phyloP scores from a whole-genome alignment of 1,139 yeast genomes.

The Suhomyces guaymorum region DNA sequence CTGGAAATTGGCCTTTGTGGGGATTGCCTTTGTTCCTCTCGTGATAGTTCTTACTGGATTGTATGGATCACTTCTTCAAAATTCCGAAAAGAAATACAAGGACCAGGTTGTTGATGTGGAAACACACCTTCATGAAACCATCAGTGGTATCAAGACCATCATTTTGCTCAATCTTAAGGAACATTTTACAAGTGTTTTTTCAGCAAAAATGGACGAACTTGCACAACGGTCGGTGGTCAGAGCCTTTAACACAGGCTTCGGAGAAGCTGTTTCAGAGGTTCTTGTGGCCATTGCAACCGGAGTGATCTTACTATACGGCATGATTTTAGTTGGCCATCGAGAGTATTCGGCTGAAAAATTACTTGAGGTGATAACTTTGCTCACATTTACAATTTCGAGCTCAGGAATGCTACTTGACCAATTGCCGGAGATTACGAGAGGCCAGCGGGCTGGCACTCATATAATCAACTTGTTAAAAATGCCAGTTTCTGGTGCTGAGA shows the following conservation, averaged over 20 bases:
- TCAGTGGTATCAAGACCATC: constrained; percentile 64
- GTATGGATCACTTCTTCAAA: constrained; percentile 54
- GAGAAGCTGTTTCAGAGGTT: constrained; percentile 58
- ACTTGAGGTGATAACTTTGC: constrained; percentile 68
- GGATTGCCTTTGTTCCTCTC: constrained; percentile 70
- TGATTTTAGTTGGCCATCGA: constrained; percentile 58
- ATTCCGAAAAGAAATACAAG: constrained; percentile 62
- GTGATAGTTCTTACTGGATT: constrained; percentile 51
- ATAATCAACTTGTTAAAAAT: constrained; percentile 47
- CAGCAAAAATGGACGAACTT: constrained; percentile 27
- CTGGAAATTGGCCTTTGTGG: constrained; percentile 85
- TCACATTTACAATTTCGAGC: constrained; percentile 70
- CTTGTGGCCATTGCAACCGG: constrained; percentile 65
- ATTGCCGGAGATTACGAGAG: constrained; percentile 77
- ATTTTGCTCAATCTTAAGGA: constrained; percentile 52
- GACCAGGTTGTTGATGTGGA: constrained; percentile 56
- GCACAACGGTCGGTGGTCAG: constrained; percentile 43
- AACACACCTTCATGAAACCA: constrained; percentile 56
- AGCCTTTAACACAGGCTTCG: constrained; percentile 60
- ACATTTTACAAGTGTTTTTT: constrained; percentile 46
- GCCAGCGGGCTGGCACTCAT: constrained; percentile 68
- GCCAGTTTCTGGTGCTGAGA: constrained; percentile 32
- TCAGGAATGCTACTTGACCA: constrained; percentile 60
- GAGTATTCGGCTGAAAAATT: constrained; percentile 59
- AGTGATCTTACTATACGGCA: constrained; percentile 72